Evolutionary conservation across 2,329 filamentous ascomycete genomes (phyloP), one percentile per base, ranked within the genome.

Genomic region (Claviceps fusiformis): DNA sequence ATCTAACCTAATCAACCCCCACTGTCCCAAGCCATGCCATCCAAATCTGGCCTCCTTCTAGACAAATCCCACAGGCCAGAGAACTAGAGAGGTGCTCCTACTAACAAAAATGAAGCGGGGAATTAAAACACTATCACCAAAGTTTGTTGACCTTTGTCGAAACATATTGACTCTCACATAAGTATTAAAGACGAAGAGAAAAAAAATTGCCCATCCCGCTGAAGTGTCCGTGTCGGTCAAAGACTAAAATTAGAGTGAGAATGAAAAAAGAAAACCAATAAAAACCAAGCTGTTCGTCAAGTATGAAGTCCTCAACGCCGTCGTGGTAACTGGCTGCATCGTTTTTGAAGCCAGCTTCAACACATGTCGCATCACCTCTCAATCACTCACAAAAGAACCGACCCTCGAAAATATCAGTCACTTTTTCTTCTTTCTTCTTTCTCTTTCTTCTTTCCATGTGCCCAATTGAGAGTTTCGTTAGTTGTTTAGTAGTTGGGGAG

Each of bases 401-500:
- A 43, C 24, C 37, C 19, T 31, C 47, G 15, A 46, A 29, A 46
- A 8, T 15, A 29, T 46, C 19, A 3, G 33, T 35, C 24, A 27
- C 24, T 47, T 33, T 29, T 10, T 31, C 37, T 13, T 27, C 8
- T 2, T 24, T 24, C 24, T 24, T 24, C 24, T 24, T 24, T 24
- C 24, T 24, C 24, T 24, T 24, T 24, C 24, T 24, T 24, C 24
- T 24, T 24, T 24, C 9, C 19, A 17, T 13, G 15, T 43, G 37
- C 37, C 43, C 37, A 3, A 31, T 19, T 4, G 8, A 31, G 6
- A n/a, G 24, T 0, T 17, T n/a, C 9, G 17, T 41, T 41, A 52
- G 41, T 54, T 51, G 35, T 57, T 62, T 31, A 52, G 54, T 57
- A 63, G 55, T 56, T 62, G 59, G 4, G 67, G 64, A 3, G 64